phyloP scores from a whole-genome alignment of 2,329 filamentous ascomycete genomes.

The Penicillium corylophilum region DNA sequence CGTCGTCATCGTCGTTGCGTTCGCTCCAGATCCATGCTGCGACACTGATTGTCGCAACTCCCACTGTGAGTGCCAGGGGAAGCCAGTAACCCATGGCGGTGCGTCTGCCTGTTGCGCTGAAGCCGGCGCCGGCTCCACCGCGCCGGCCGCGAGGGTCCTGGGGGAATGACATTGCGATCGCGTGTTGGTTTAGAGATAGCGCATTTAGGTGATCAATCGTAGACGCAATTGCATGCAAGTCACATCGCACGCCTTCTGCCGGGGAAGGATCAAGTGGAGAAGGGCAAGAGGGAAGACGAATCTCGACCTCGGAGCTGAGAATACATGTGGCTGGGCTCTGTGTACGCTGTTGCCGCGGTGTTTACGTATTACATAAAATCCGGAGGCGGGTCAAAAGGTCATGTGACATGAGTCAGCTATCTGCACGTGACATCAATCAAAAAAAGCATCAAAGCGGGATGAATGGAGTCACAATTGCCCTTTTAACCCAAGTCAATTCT shows the following conservation, averaged over 20 bases:
- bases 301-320: constrained; percentile 38
- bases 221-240: constrained; percentile 27
- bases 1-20: constrained; percentile 71
- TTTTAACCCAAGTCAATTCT: neutral
- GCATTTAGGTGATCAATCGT: constrained; percentile 26
- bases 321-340: constrained; percentile 42
- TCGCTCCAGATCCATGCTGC: constrained; percentile 95
- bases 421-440: constrained; percentile 25
- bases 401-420: constrained; percentile 19
- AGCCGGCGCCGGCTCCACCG: constrained; percentile 39
- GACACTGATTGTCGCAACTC: constrained; percentile 79
- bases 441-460: constrained; percentile 14
- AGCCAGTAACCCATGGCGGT: constrained; percentile 71
- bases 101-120: constrained; percentile 43
- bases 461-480: neutral
- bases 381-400: constrained; percentile 21
- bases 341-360: constrained; percentile 30
- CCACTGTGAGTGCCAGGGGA: constrained; percentile 80
- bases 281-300: constrained; percentile 20
- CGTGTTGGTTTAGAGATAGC: constrained; percentile 24
- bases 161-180: constrained; percentile 41
- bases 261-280: constrained; percentile 18
- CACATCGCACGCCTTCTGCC: constrained; percentile 32
- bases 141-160: constrained; percentile 41
- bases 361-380: constrained; percentile 24